These are phyloP conservation scores for Penicillium fimorum DNA, from an alignment of 495 filamentous ascomycete species.

Conservation along the genomic window DNA sequence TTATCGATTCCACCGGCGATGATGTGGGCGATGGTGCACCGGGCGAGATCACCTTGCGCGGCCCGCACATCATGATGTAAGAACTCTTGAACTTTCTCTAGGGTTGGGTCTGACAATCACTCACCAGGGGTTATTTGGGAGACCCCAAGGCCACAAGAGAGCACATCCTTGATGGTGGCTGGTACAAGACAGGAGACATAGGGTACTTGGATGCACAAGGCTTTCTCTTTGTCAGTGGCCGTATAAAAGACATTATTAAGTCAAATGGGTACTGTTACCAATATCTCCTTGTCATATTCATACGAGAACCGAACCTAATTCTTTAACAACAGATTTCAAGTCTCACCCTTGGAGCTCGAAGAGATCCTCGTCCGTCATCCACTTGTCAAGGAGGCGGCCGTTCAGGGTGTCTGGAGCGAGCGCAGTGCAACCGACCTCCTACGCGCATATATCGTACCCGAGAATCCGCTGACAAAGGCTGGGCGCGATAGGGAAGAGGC, in stretches of 20 bases:
- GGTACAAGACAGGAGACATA: neutral
- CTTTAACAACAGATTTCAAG: neutral
- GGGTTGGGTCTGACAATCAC: neutral
- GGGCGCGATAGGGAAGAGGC: neutral
- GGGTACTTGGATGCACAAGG: neutral
- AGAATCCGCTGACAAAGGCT: neutral
- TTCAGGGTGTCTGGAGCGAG: neutral
- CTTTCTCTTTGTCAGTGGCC: neutral
- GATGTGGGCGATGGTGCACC: neutral
- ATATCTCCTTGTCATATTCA: too few relatives aligned
- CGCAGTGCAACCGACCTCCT: neutral
- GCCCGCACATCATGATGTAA: neutral
- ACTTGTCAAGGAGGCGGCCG: constrained; percentile 1
- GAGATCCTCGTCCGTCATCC: neutral
- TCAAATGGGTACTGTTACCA: neutral
- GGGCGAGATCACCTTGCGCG: neutral
- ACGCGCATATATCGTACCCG: neutral
- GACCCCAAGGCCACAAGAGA: neutral
- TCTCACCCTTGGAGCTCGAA: neutral
- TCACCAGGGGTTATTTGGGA: neutral
- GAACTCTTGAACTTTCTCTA: neutral
- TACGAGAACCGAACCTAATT: neutral
- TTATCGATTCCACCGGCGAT: neutral
- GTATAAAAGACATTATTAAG: neutral
- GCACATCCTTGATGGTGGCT: neutral